Evolutionary conservation across 257 asterid genomes (phyloP).

Genomic region (Penstemon barbatus): DNA sequence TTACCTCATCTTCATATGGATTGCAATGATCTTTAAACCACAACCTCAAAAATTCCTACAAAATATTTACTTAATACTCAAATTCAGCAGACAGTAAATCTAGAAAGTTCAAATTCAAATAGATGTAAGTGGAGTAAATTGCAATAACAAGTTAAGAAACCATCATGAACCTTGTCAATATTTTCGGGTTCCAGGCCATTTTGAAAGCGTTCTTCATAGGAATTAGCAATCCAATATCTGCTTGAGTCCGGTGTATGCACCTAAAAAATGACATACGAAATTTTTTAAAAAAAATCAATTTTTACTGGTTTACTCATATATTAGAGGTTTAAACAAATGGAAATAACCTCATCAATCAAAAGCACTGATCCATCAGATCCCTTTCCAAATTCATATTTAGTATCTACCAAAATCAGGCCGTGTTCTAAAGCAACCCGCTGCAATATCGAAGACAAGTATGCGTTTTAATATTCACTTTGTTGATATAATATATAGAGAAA

Average conservation of each 20-base stretch:
- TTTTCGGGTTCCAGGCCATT: conserved; percentile 90
- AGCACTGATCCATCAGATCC: conserved; percentile 75
- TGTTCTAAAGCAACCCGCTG: conserved; percentile 74
- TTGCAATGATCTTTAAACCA: conserved; percentile 92
- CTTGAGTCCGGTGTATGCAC: conserved; percentile 98
- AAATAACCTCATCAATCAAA: conserved; percentile 81
- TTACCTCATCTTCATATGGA: conserved; percentile 90
- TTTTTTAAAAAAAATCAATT: not conserved
- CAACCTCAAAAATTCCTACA: conserved; percentile 90
- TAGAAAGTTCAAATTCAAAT: not conserved
- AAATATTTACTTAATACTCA: conserved; percentile 21
- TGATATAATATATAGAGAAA: not conserved
- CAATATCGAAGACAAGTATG: conserved; percentile 17
- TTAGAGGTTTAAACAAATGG: conserved; percentile 21
- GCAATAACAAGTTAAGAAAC: not conserved
- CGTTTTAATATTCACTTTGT: conserved; percentile 2
- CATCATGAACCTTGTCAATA: conserved; percentile 74
- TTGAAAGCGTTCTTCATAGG: conserved; percentile 66
- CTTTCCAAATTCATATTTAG: conserved; percentile 97
- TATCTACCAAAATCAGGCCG: conserved; percentile 87
- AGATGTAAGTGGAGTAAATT: not conserved
- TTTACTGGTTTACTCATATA: not conserved
- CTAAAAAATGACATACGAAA: conserved; percentile 36
- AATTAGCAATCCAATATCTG: conserved; percentile 85
- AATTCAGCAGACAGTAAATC: conserved; percentile 25